Evolutionary conservation across 2,329 filamentous ascomycete genomes (phyloP).

Genomic region (Malbranchea cinnamomea): DNA sequence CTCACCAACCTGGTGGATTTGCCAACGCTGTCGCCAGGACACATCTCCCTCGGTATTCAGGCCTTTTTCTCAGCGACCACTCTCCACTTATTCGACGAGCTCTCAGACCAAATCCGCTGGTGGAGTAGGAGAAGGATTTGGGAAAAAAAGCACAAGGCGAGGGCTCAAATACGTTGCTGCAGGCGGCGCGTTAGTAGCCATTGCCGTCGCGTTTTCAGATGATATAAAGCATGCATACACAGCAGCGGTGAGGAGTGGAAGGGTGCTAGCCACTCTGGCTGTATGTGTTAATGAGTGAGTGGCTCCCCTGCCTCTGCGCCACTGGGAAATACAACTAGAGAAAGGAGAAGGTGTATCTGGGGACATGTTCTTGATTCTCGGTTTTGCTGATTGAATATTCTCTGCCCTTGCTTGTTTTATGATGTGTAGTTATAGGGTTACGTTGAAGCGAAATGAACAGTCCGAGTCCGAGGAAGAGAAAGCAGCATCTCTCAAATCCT

Average conservation of each 20-base stretch:
- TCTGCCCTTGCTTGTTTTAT: neutral
- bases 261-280: constrained; percentile 59
- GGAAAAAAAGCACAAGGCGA: constrained; percentile 11
- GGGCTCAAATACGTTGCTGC: constrained; percentile 20
- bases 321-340: too few species aligned
- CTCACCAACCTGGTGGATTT: too few species aligned
- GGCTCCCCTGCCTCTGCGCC: too few species aligned
- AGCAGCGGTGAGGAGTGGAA: constrained; percentile 59
- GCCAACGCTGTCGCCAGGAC: constrained; percentile 11
- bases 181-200: constrained; percentile 25
- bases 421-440: constrained; percentile 69
- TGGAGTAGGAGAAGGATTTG: neutral
- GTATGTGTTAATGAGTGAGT: constrained; percentile 80
- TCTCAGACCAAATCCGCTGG: neutral
- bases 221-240: constrained; percentile 64
- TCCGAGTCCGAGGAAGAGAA: constrained; percentile 48
- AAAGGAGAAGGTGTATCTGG: neutral
- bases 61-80: neutral
- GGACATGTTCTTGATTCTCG: constrained; percentile 1
- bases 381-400: neutral
- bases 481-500: constrained; percentile 56
- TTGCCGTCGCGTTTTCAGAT: constrained; percentile 38
- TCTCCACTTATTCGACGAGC: neutral
- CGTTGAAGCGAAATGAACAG: constrained; percentile 55
- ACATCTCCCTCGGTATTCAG: neutral